phyloP scores from a whole-genome alignment of 108 stramenopile genomes.

The Ochromonas danica region DNA sequence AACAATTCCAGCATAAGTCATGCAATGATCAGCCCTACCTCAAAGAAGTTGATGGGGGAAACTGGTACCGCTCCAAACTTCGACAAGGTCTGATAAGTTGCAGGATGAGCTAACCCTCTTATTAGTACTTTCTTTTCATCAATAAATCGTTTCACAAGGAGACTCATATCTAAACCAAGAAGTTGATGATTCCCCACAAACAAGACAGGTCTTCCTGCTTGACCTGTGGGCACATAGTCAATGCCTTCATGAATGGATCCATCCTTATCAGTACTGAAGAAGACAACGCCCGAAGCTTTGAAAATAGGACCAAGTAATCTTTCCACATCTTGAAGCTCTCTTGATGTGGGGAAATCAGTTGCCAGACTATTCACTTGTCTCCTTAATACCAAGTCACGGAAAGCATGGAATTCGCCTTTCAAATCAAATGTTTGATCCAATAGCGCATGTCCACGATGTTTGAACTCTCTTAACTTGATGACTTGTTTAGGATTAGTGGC shows the following conservation, averaged over 20 bases:
- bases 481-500: too few relatives aligned
- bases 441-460: not conserved
- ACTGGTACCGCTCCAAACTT: slow-evolving; percentile 86
- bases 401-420: not conserved
- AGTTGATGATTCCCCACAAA: slow-evolving; percentile 88
- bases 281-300: slow-evolving; percentile 19
- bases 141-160: slow-evolving; percentile 67
- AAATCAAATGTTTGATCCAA: not conserved
- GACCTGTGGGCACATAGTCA: not conserved
- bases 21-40: not conserved
- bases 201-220: slow-evolving; percentile 58
- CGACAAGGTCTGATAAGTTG: slow-evolving; percentile 66
- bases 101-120: slow-evolving; percentile 77
- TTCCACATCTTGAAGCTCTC: not conserved
- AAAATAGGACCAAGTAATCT: not conserved
- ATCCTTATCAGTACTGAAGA: slow-evolving; percentile 63
- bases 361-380: not conserved
- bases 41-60: slow-evolving; percentile 78
- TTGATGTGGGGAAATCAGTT: not conserved
- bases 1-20: too few relatives aligned
- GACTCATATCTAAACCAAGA: slow-evolving; percentile 63
- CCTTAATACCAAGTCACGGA: not conserved
- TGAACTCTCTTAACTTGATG: not conserved
- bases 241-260: not conserved
- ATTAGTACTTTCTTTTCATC: slow-evolving; percentile 62